Percentiles rank a stretch among this genome's conserved stretches.
Conservation (phyloP, 1,284 basidiomycete genomes). For the Pyrrhoderma noxium region DNA sequence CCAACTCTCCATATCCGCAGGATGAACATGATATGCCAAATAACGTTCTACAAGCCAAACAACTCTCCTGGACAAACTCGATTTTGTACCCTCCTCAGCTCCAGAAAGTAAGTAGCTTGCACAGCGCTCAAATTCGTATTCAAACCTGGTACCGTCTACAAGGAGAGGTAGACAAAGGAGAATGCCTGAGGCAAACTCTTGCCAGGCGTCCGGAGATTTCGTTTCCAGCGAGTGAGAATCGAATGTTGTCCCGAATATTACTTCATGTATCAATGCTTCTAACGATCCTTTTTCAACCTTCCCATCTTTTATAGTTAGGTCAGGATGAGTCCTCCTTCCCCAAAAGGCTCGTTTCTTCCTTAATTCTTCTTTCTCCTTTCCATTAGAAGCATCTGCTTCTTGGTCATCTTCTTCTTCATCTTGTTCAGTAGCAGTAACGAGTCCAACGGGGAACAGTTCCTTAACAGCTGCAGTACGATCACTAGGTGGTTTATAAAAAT, state of each 20-base stretch:
- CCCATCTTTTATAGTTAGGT: slow-evolving; percentile 42
- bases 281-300: slow-evolving; percentile 55
- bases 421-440: slow-evolving; percentile 39
- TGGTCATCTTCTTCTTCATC: slow-evolving; percentile 41
- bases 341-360: slow-evolving; percentile 68
- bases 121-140: slow-evolving; percentile 61
- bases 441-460: slow-evolving; percentile 60
- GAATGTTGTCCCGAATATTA: slow-evolving; percentile 70
- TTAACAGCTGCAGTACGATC: slow-evolving; percentile 58
- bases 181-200: slow-evolving; percentile 51
- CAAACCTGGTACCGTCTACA: slow-evolving; percentile 50
- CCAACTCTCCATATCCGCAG: slow-evolving; percentile 50
- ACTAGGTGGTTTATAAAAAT: slow-evolving; percentile 73
- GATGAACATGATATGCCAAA: slow-evolving; percentile 44
- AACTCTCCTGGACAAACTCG: slow-evolving; percentile 39
- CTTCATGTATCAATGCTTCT: slow-evolving; percentile 73
- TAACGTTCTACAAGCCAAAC: slow-evolving; percentile 63
- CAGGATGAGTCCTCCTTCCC: slow-evolving; percentile 70
- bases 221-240: background rate
- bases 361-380: slow-evolving; percentile 27
- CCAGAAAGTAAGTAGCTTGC: slow-evolving; percentile 57
- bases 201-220: slow-evolving; percentile 34
- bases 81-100: slow-evolving; percentile 36
- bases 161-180: slow-evolving; percentile 52
- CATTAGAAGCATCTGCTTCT: slow-evolving; percentile 21